phyloP scores from a whole-genome alignment of 2,329 filamentous ascomycete species.

The Fusarium sacchari region DNA sequence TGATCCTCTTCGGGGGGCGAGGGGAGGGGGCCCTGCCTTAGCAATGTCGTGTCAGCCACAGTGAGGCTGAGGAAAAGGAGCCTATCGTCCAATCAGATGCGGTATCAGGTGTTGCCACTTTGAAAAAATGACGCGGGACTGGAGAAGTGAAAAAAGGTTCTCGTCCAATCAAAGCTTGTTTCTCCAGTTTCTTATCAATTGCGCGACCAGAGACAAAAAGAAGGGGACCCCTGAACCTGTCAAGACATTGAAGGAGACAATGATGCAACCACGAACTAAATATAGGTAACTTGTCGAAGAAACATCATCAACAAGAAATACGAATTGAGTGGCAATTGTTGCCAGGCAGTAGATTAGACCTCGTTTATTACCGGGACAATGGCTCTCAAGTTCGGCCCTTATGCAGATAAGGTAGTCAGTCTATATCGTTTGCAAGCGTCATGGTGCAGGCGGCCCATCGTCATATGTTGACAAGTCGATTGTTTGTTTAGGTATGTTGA shows the following conservation, averaged over 20 bases:
- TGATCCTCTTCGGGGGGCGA: slow-evolving; percentile 26
- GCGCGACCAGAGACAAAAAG: slow-evolving; percentile 3
- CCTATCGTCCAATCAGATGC: slow-evolving; percentile 28
- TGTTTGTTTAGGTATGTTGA: neutral
- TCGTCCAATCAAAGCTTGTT: slow-evolving; percentile 23
- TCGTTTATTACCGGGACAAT: neutral
- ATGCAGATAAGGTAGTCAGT: neutral
- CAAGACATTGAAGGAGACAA: neutral
- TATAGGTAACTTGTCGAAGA: neutral
- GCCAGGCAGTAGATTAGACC: neutral
- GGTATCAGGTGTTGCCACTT: slow-evolving; percentile 27
- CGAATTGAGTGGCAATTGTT: neutral
- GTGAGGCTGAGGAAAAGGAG: slow-evolving; percentile 36
- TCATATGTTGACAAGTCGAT: neutral
- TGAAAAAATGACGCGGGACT: slow-evolving; percentile 34
- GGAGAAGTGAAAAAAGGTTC: slow-evolving; percentile 30
- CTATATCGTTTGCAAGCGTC: no score
- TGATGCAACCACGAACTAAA: slow-evolving; percentile 13
- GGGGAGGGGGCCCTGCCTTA: slow-evolving; percentile 34
- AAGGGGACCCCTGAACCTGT: slow-evolving; percentile 17
- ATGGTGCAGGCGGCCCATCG: neutral
- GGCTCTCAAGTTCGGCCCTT: neutral
- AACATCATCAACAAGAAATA: neutral
- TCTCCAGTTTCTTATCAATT: slow-evolving; percentile 31
- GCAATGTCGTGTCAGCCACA: slow-evolving; percentile 37